Conservation (phyloP, 2,329 filamentous ascomycete species). For the Paecilomyces sp. region DNA sequence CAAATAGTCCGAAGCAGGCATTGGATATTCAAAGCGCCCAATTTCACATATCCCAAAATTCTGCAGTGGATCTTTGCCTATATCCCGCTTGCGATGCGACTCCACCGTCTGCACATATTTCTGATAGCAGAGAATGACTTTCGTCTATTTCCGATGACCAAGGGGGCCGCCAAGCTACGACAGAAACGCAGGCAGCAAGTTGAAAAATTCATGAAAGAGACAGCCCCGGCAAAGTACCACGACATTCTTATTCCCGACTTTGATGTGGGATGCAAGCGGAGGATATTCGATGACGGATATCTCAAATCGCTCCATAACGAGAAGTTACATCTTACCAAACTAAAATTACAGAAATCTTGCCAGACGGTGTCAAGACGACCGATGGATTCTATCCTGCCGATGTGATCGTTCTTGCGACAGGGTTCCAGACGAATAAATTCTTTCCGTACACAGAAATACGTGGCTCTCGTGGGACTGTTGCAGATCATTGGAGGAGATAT, state of each 20-base stretch:
- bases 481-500: constrained; percentile 50
- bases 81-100: constrained; percentile 36
- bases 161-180: constrained; percentile 33
- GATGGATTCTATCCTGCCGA: constrained; percentile 48
- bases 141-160: constrained; percentile 35
- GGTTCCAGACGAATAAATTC: constrained; percentile 51
- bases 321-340: constrained; percentile 51
- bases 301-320: constrained; percentile 44
- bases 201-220: constrained; percentile 42
- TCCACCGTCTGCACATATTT: constrained; percentile 32
- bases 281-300: constrained; percentile 54
- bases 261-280: constrained; percentile 56
- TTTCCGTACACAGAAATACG: constrained; percentile 47
- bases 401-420: constrained; percentile 55
- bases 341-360: constrained; percentile 41
- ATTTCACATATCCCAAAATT: constrained; percentile 40
- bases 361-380: constrained; percentile 39
- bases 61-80: constrained; percentile 43
- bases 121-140: constrained; percentile 14
- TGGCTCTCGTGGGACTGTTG: constrained; percentile 43
- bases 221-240: constrained; percentile 53
- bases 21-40: constrained; percentile 43
- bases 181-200: constrained; percentile 22
- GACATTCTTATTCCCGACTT: constrained; percentile 57
- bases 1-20: constrained; percentile 52